These are phyloP conservation scores for Rhynchosporium graminicola DNA, from an alignment of 2,329 filamentous ascomycete species.

Conservation along the genomic window DNA sequence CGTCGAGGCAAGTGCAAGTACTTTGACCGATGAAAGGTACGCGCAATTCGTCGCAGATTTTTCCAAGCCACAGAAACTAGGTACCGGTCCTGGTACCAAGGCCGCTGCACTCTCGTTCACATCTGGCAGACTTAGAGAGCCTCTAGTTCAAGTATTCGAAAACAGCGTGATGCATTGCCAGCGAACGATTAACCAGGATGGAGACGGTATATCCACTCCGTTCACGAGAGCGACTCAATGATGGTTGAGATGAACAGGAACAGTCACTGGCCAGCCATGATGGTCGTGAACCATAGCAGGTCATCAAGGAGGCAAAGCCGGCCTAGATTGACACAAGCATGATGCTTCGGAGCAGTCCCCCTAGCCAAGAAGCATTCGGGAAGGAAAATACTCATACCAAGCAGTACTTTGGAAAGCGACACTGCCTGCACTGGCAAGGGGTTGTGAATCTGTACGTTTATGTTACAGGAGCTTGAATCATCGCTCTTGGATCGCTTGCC, in stretches of 20 bases:
- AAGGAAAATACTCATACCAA: not conserved
- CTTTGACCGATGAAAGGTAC: not conserved
- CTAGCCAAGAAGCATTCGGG: not conserved
- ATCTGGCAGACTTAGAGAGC: not conserved
- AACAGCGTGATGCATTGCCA: not conserved
- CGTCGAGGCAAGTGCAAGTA: not conserved
- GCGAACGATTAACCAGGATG: not conserved
- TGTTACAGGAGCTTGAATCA: not conserved
- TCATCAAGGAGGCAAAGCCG: not conserved
- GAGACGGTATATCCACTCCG: not conserved
- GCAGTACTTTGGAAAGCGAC: not conserved
- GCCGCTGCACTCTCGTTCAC: not conserved
- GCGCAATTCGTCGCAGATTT: not conserved
- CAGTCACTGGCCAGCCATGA: not conserved
- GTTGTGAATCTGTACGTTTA: not conserved
- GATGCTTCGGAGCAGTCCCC: not conserved
- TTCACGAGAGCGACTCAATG: not conserved
- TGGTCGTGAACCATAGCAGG: not conserved
- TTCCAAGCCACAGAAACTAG: not conserved
- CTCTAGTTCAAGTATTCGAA: not conserved
- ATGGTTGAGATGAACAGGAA: not conserved
- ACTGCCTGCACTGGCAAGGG: not conserved
- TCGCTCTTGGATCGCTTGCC: not conserved
- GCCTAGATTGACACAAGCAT: not conserved
- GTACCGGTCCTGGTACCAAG: not conserved